phyloP scores from a whole-genome alignment of 257 asterid species.

The Przewalskia tangutica region DNA sequence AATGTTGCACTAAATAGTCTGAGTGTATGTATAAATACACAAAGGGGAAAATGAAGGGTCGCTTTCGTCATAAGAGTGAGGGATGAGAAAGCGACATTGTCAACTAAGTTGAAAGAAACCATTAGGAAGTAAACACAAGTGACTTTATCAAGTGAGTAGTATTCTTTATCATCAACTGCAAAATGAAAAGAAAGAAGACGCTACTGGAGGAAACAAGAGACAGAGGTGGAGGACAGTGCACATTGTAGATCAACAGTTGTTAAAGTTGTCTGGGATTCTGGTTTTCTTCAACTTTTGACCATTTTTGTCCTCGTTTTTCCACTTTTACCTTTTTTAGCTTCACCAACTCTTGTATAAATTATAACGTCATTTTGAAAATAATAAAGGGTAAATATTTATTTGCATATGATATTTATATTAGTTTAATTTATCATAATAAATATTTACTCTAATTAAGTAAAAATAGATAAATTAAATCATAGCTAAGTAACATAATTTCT shows the following conservation, averaged over 20 bases:
- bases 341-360: background rate
- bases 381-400: too few species aligned
- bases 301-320: background rate
- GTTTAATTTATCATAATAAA: too few species aligned
- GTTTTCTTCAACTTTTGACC: background rate
- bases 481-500: too few species aligned
- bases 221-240: background rate
- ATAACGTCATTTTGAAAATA: too few species aligned
- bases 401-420: too few species aligned
- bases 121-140: background rate
- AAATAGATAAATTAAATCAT: too few species aligned
- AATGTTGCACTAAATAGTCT: conserved; percentile 28
- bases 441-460: too few species aligned
- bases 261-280: background rate
- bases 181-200: too few species aligned
- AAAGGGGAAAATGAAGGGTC: conserved; percentile 34
- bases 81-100: conserved; percentile 28
- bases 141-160: background rate
- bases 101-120: background rate
- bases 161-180: background rate
- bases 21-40: conserved; percentile 13
- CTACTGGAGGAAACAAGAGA: background rate
- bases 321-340: background rate
- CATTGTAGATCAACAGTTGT: background rate
- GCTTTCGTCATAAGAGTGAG: conserved; percentile 44